Evolutionary conservation across 495 filamentous ascomycete species (phyloP).

Genomic region (Immersiella caudata): DNA sequence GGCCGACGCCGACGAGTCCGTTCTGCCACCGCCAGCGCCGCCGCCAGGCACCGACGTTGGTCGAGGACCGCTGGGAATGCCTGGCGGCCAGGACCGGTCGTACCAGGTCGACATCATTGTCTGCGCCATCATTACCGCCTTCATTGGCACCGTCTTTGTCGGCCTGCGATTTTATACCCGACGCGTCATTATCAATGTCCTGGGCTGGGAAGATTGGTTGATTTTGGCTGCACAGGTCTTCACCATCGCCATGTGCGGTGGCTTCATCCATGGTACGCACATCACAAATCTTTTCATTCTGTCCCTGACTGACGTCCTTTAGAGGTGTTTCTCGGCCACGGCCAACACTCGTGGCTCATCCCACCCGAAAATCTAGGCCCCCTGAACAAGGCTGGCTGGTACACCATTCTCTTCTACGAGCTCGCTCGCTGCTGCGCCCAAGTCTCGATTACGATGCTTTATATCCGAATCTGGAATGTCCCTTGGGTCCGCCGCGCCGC

Average conservation of each 20-base stretch:
- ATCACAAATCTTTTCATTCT: too few species aligned
- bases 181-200: slow-evolving; percentile 6
- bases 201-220: slow-evolving; percentile 9
- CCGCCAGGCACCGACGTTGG: too few species aligned
- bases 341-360: background rate
- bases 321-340: slow-evolving; percentile 3
- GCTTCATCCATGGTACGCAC: too few species aligned
- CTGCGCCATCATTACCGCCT: slow-evolving; percentile 2
- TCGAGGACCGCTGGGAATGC: too few species aligned
- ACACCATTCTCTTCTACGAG: slow-evolving; percentile 2
- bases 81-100: too few species aligned
- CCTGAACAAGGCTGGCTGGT: slow-evolving; percentile 1
- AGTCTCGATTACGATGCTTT: slow-evolving; percentile 11
- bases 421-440: slow-evolving; percentile 7
- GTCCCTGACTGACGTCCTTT: background rate
- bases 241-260: slow-evolving; percentile 3
- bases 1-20: too few species aligned
- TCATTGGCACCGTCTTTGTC: slow-evolving; percentile 10
- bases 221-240: slow-evolving; percentile 5
- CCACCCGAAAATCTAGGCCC: background rate
- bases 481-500: slow-evolving; percentile 5
- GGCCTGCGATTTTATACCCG: slow-evolving; percentile 1
- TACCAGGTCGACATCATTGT: slow-evolving; percentile 11
- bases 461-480: slow-evolving; percentile 3
- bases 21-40: too few species aligned